Base-by-base conservation (phyloP, 441 rosid species). In the Euphorbia celastroides region DNA sequence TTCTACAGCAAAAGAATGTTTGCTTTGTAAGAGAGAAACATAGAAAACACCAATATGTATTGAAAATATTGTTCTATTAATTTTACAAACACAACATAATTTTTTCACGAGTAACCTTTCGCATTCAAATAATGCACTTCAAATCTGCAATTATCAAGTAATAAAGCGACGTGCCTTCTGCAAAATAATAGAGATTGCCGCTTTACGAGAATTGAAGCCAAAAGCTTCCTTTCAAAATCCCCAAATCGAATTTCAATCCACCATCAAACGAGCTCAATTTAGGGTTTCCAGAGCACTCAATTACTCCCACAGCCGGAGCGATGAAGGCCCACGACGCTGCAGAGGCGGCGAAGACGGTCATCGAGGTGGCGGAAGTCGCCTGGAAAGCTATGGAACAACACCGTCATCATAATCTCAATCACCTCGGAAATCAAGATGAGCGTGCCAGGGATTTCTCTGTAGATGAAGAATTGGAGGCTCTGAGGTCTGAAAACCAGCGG, bases 301-400 rank as follows among this genome's bases (percentile, higher is more conserved):
- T 20, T 13, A 25, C 27, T 55, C 6, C 7, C 1, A 61, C 46
- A 36, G 38, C n/a, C 11, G 42, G 52, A 26, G n/a, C 22, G 55
- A 72, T 88, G 98, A 79, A 80, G 48, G 84, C 84, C 54, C 88
- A 79, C 71, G 84, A 68, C 60, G 95, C 95, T 66, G 70, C 90
- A 32, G 96, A 93, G 84, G 89, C 86, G 27, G 95, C 97, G 62
- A 88, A 88, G 83, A 90, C 98, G 72, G 93, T 87, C 28, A 50
- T 90, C 20, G 98, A 90, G 75, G 98, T 93, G 16, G 96, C 97
- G 5, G 96, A 93, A 73, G 92, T 87, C 38, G 94, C 96, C 0
- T 90, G 94, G 96, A 78, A 79, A 30, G 98, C 98, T 62, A 74
- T 88, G 70, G 94, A 93, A 77, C 62, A 75, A 60, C 72, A 73